These are phyloP conservation scores for Phytophthora hybrid DNA, from an alignment of 352 stramenopile genomes.

Conservation along the genomic window DNA sequence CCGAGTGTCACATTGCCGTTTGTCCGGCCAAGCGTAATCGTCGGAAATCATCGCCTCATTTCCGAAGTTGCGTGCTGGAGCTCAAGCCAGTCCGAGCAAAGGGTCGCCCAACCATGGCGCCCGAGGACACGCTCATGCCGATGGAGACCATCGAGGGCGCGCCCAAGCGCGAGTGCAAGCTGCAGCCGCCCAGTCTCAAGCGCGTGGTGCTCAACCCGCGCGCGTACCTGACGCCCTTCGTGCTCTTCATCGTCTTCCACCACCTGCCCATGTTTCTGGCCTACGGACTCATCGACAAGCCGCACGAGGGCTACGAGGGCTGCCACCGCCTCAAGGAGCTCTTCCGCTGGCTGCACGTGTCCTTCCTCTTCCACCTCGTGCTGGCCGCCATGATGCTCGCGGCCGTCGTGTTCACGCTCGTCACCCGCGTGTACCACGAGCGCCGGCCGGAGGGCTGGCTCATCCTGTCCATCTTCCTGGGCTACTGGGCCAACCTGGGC, in stretches of 20 bases:
- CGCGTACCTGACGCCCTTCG: slow-evolving; percentile 74
- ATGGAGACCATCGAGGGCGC: slow-evolving; percentile 43
- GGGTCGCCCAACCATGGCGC: slow-evolving; percentile 10
- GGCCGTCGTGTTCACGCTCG: slow-evolving; percentile 56
- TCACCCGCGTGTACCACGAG: slow-evolving; percentile 64
- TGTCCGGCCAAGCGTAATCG: slow-evolving; percentile 1
- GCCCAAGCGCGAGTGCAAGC: slow-evolving; percentile 16
- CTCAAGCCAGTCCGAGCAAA: slow-evolving; percentile 3
- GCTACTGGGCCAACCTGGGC: slow-evolving; percentile 61
- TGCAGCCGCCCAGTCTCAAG: slow-evolving; percentile 54
- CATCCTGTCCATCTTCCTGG: slow-evolving; percentile 66
- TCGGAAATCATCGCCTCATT: slow-evolving; percentile 3
- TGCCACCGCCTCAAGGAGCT: slow-evolving; percentile 61
- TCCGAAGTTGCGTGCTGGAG: neutral
- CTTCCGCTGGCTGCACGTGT: slow-evolving; percentile 62
- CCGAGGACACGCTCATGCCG: slow-evolving; percentile 16
- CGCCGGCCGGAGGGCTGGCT: slow-evolving; percentile 59
- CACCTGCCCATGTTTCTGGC: slow-evolving; percentile 75
- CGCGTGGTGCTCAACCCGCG: slow-evolving; percentile 82
- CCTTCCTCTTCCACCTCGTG: slow-evolving; percentile 64
- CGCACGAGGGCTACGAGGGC: slow-evolving; percentile 41
- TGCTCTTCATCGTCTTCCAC: slow-evolving; percentile 63
- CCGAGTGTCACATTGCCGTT: neutral
- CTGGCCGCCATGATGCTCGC: slow-evolving; percentile 50
- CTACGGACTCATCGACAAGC: slow-evolving; percentile 52